A percentile compares a stretch with the other conserved stretches of the same genome.
phyloP scores from a whole-genome alignment of 306 rosid genomes.

The Inga oerstediana region DNA sequence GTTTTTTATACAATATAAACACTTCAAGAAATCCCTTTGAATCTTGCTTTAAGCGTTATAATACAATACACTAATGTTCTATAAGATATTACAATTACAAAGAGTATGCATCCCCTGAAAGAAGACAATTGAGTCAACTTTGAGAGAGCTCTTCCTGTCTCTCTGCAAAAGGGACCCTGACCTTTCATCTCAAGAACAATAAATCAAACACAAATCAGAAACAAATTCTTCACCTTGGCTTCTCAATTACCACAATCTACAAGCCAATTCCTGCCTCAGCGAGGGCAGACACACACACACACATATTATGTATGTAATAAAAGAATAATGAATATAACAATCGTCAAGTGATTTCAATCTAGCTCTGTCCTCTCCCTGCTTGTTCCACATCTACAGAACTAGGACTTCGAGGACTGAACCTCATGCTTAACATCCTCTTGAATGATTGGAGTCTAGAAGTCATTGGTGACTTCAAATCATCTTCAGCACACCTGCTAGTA shows the following conservation, averaged over 20 bases:
- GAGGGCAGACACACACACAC: background rate
- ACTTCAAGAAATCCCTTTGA: slow-evolving; percentile 35
- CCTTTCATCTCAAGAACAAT: slow-evolving; percentile 31
- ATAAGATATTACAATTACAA: background rate
- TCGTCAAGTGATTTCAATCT: slow-evolving; percentile 19
- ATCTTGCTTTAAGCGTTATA: slow-evolving; percentile 23
- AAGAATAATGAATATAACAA: slow-evolving; percentile 9
- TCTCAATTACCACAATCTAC: background rate
- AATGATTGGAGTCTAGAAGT: slow-evolving; percentile 63
- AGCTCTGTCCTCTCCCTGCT: slow-evolving; percentile 50
- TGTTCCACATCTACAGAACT: slow-evolving; percentile 56
- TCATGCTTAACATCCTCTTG: slow-evolving; percentile 78
- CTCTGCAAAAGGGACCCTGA: slow-evolving; percentile 33
- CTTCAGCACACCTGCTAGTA: slow-evolving; percentile 51
- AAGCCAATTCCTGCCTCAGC: background rate
- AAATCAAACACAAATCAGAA: slow-evolving; percentile 27
- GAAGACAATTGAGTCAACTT: slow-evolving; percentile 4
- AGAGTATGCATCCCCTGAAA: slow-evolving; percentile 20
- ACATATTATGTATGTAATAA: background rate
- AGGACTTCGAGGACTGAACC: slow-evolving; percentile 61
- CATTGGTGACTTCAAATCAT: slow-evolving; percentile 67
- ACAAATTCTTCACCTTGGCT: slow-evolving; percentile 11
- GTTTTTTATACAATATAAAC: slow-evolving; percentile 25
- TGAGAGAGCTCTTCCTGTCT: background rate
- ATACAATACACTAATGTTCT: slow-evolving; percentile 17